Percentiles rank a stretch among this genome's conserved stretches.
These are phyloP conservation scores for Ophiosphaerella korrae DNA, from an alignment of 2,329 filamentous ascomycete species.

Conservation along the genomic window DNA sequence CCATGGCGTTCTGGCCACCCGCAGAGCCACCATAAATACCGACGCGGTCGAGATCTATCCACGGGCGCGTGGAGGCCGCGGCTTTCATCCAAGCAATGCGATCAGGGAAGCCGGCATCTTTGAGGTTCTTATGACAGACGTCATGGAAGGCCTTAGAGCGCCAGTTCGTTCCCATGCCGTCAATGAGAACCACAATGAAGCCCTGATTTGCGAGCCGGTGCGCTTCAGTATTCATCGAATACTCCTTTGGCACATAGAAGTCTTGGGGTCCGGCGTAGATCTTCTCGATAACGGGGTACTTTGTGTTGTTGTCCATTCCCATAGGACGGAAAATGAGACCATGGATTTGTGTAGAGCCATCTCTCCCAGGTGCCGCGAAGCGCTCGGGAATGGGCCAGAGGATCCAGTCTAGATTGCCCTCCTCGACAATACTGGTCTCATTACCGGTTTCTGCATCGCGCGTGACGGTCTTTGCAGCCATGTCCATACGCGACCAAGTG, in stretches of 20 bases:
- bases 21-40: slow-evolving; percentile 28
- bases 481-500: slow-evolving; percentile 34
- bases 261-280: slow-evolving; percentile 35
- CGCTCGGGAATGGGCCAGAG: slow-evolving; percentile 30
- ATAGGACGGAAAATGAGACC: slow-evolving; percentile 31
- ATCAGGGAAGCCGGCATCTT: slow-evolving; percentile 35
- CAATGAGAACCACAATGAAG: slow-evolving; percentile 32
- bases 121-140: slow-evolving; percentile 33
- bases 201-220: slow-evolving; percentile 28
- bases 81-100: slow-evolving; percentile 37
- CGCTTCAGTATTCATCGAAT: slow-evolving; percentile 11
- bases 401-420: slow-evolving; percentile 18
- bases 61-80: slow-evolving; percentile 26
- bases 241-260: slow-evolving; percentile 30
- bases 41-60: slow-evolving; percentile 30
- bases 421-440: slow-evolving; percentile 15
- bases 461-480: slow-evolving; percentile 23
- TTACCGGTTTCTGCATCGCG: slow-evolving; percentile 29
- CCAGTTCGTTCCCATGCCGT: slow-evolving; percentile 39
- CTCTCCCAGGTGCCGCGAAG: slow-evolving; percentile 29
- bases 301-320: slow-evolving; percentile 28
- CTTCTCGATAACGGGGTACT: slow-evolving; percentile 33
- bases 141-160: slow-evolving; percentile 38
- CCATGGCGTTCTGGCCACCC: slow-evolving; percentile 35
- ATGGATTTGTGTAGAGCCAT: slow-evolving; percentile 30